Conservation (phyloP, 2,329 filamentous ascomycete genomes). For the Aspergillus intermedius region DNA sequence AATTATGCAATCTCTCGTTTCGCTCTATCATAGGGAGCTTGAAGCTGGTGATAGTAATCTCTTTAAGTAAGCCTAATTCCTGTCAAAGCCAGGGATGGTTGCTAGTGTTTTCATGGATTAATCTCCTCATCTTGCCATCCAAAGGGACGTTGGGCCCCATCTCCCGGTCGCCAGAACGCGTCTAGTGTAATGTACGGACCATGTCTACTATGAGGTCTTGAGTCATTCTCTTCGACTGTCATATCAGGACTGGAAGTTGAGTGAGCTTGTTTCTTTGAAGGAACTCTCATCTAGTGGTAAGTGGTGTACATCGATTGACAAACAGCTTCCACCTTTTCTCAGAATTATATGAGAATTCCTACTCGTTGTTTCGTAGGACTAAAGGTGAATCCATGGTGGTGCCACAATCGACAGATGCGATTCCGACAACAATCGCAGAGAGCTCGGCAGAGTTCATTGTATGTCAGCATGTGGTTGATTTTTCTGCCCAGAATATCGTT, state of each 20-base stretch:
- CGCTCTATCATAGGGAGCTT: too few species aligned
- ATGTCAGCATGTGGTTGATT: neutral
- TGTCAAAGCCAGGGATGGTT: slow-evolving; percentile 3
- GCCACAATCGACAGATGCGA: neutral
- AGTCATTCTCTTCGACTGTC: too few species aligned
- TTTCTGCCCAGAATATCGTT: too few species aligned
- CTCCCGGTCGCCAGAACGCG: slow-evolving; percentile 5
- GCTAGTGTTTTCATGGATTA: neutral
- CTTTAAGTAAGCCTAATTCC: slow-evolving; percentile 6
- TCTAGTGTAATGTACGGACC: slow-evolving; percentile 1
- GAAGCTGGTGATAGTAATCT: slow-evolving; percentile 3
- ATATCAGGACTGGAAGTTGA: too few species aligned
- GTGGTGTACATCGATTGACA: neutral
- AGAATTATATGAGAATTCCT: neutral
- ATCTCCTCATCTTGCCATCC: neutral
- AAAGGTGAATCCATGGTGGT: neutral
- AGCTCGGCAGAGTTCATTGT: neutral
- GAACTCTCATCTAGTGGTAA: neutral
- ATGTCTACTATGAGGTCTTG: neutral
- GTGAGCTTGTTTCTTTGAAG: neutral
- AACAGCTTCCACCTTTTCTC: neutral
- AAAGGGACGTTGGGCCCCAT: neutral
- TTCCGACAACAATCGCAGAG: neutral
- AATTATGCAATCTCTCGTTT: too few species aligned
- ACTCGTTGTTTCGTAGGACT: neutral